Evolutionary conservation across 352 stramenopile species (phyloP).

Genomic region (Globisporangium emineosum): DNA sequence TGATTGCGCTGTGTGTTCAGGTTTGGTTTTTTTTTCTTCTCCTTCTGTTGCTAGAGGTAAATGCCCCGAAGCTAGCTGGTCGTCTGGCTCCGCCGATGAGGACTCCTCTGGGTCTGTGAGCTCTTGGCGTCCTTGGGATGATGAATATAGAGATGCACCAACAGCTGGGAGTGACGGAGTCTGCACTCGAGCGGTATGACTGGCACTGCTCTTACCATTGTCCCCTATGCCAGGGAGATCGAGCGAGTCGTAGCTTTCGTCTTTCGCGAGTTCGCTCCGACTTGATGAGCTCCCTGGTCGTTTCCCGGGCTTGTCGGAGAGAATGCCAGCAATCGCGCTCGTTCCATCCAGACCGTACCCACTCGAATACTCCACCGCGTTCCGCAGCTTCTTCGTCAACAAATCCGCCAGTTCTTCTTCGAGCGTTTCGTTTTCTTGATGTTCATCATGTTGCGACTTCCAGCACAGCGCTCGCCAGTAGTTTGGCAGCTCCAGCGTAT

Average conservation of each 20-base stretch:
- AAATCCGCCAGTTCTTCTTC: slow-evolving; percentile 44
- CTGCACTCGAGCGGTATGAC: background rate
- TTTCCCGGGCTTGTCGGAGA: slow-evolving; percentile 15
- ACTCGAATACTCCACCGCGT: slow-evolving; percentile 56
- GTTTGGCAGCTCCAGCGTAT: slow-evolving; percentile 67
- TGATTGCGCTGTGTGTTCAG: slow-evolving; percentile 1
- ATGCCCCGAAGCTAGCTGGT: background rate
- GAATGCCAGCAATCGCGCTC: slow-evolving; percentile 20
- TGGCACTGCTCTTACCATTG: slow-evolving; percentile 17
- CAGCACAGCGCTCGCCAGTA: slow-evolving; percentile 74
- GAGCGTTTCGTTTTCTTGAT: slow-evolving; percentile 22
- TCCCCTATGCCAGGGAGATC: slow-evolving; percentile 40
- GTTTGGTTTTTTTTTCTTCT: background rate
- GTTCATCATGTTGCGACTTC: slow-evolving; percentile 33
- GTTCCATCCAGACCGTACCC: slow-evolving; percentile 68
- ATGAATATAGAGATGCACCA: background rate
- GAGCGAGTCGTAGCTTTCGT: slow-evolving; percentile 68
- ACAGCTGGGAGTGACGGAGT: background rate
- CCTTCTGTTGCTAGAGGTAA: background rate
- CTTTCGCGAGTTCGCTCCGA: slow-evolving; percentile 19
- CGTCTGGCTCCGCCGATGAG: background rate
- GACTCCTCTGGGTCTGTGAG: background rate
- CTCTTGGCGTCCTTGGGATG: background rate
- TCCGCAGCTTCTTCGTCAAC: slow-evolving; percentile 46
- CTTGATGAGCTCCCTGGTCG: slow-evolving; percentile 5